Conservation (phyloP, 1,284 basidiomycete genomes). For the Trametes pubescens region DNA sequence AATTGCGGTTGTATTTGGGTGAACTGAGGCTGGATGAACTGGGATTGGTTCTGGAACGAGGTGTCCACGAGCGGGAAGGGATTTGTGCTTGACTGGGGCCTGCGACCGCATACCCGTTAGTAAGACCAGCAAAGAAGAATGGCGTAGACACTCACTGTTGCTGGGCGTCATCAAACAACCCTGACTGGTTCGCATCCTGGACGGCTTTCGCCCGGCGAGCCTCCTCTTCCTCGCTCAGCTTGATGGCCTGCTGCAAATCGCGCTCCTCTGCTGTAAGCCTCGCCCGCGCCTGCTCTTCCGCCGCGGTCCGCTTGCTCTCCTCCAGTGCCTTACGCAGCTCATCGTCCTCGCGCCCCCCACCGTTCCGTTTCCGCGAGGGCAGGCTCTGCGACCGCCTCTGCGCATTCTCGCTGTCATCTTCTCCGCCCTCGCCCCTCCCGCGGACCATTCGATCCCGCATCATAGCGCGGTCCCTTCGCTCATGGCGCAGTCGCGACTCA, state of each 20-base stretch:
- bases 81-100: slow-evolving; percentile 46
- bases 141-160: slow-evolving; percentile 60
- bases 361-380: slow-evolving; percentile 38
- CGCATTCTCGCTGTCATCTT: slow-evolving; percentile 60
- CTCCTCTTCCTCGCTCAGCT: slow-evolving; percentile 90
- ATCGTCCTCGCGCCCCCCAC: slow-evolving; percentile 71
- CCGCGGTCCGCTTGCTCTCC: slow-evolving; percentile 81
- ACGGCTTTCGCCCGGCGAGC: slow-evolving; percentile 71
- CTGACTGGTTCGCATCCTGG: slow-evolving; percentile 77
- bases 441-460: slow-evolving; percentile 96
- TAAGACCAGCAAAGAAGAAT: background rate
- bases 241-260: slow-evolving; percentile 82
- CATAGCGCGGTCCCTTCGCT: slow-evolving; percentile 83
- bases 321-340: slow-evolving; percentile 87
- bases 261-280: slow-evolving; percentile 71
- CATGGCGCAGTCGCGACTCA: slow-evolving; percentile 85
- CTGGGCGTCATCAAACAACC: slow-evolving; percentile 88
- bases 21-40: slow-evolving; percentile 66
- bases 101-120: background rate
- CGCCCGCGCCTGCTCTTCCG: slow-evolving; percentile 74
- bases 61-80: slow-evolving; percentile 78
- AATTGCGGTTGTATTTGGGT: slow-evolving; percentile 75
- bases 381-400: slow-evolving; percentile 54
- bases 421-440: slow-evolving; percentile 56
- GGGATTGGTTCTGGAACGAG: slow-evolving; percentile 55